Evolutionary conservation across 164 flowering plant genomes (phyloP), one percentile per base, ranked within the genome.

Genomic region (Chloranthus sessilifolius): DNA sequence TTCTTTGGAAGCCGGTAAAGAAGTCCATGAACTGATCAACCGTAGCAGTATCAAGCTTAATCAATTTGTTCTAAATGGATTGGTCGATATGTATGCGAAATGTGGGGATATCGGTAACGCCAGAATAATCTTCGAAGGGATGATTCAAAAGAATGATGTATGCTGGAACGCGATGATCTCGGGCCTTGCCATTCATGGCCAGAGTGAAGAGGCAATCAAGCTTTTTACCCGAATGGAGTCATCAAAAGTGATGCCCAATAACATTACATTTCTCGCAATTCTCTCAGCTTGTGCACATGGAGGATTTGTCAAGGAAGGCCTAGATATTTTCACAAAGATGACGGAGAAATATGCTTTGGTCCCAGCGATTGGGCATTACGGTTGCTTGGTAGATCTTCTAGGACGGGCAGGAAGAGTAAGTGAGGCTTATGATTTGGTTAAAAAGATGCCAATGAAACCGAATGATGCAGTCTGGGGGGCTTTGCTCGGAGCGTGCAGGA

Each of bases 11-110:
- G 43, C 26, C 17, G 96, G 91, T n/a, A 81, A 65, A 59, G 64
- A 75, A 54, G 53, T 88, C 6, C 91, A 85, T 46, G 26, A 46
- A 12, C 53, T 69, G 50, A 63, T 81, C 14, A 19, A 43, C 15
- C 23, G 37, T 1, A 72, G 67, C 16, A 48, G 72, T 8, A 64
- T 85, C 15, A 65, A 66, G 55, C 56, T 62, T 43, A 88, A 80
- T 50, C 77, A 69, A 62, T 81, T 77, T 64, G 80, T 83, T 51
- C 47, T 66, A 1, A 88, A 81, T 71, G 83, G 73, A 5, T 61
- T 88, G 22, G 69, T 85, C 14, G 94, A 88, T 38, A 88, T 85
- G 96, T 85, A 85, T 65, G 85, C 88, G 23, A 85, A 85, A 61
- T 82, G 88, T 62, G 94, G 90, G 40, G 87, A 82, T 64, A 53